Evolutionary conservation across 805 yeast species (phyloP), one percentile per base, ranked within the genome.

Genomic region (Candida coquimbonensis): DNA sequence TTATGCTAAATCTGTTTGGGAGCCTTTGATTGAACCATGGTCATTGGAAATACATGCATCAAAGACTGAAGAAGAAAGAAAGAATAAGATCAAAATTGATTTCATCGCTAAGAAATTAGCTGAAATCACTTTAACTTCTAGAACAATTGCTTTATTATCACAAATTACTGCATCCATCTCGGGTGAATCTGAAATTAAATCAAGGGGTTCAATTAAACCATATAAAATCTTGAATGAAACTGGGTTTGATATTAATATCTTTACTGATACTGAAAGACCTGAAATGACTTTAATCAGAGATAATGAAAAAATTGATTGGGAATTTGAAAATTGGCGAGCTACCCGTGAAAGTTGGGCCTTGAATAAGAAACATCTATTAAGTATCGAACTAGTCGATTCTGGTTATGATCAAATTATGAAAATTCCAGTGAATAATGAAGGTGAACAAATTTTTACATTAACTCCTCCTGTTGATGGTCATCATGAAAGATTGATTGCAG

Each of bases 1-100:
- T 61, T 90, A 90, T 61, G 78, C 96, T 0, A 79, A 85, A 50
- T 89, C 96, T 4, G 77, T 88, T 0, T 90, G 99, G 98, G 98
- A 93, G 57, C 97, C 99, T 0, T 68, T 93, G 39, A 62, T 93
- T 42, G 99, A 93, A 57, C 83, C 91, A 0, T 85, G 96, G 86
- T 82, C 87, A 7, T 69, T 91, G 42, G 80, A 87, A 0, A 64
- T 87, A 12, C 87, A 85, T 60, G 78, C 84, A 2, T 70, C 86
- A 1, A 77, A 75, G 44, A 65, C 65, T 0, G 48, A 59, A 0
- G 70, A 69, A 11, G 31, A 29, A 13, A 74, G 78, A 0, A 71
- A 72, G 7, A 69, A 74, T 7, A 68, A 77, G 17, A 55, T 83
- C 3, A 60, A 73, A 33, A 69, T 91, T 39, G 90, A 87, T 56